Base-by-base conservation (phyloP, 345 rosid genomes). In the Psidium guajava region DNA sequence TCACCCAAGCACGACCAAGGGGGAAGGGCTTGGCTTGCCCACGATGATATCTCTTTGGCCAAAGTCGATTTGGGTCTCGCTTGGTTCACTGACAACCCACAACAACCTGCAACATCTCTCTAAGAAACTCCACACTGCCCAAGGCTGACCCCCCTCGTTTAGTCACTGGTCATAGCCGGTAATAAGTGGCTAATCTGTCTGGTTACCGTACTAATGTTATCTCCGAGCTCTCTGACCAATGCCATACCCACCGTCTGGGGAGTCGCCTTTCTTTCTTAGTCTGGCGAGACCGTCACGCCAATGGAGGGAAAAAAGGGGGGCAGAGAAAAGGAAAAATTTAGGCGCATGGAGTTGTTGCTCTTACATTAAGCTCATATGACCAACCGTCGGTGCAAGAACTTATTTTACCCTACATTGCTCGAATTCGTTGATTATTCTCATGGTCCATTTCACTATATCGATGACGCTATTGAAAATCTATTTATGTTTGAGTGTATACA, bases 111-210 rank as follows among this genome's bases (percentile, higher is more conserved):
- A 73, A 36, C 85, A 73, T 86, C 36, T 83, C 53, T 69, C 59
- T 44, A 59, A 82, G 83, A 28, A 52, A 49, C 83, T 81, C 55
- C 55, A 24, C 83, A 54, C 83, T 18, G 83, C 83, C 83, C 83
- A 82, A 82, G 83, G 83, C 83, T 21, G 73, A 80, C 82, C 44
- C 81, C 44, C 52, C 75, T 52, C 75, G 89, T 88, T 86, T 61
- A 84, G 91, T 89, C 90, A 90, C 47, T 47, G 80, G 47, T 69
- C 47, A 10, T 69, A 69, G 80, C 91, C 89, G 91, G 84, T 82
- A 88, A 80, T 85, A 84, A 86, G 90, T 88, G 89, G 88, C 89
- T 84, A 58, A 56, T 77, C 89, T 83, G 87, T 86, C 82, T 85
- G 36, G 80, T 57, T 22, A 54, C 88, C 89, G 91, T 89, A 87